Conservation (phyloP, 176 grass and related monocot species). For the Zoysia pacifica region DNA sequence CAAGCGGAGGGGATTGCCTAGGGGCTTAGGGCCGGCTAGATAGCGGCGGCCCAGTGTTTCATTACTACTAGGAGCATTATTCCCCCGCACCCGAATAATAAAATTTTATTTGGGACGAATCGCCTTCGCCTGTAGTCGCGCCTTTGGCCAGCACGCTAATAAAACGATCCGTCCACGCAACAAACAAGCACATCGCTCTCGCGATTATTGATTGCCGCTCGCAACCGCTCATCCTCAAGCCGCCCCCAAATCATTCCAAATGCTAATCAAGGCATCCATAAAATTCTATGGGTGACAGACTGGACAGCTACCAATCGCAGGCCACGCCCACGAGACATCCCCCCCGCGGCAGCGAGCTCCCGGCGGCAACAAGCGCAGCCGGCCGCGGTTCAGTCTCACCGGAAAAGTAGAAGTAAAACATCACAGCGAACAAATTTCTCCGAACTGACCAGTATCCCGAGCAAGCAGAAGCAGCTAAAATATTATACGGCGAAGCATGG, state of each 20-base stretch:
- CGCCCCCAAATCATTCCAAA: conserved; percentile 34
- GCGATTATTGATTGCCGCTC: conserved; percentile 34
- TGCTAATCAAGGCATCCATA: conserved; percentile 7
- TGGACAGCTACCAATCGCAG: conserved; percentile 20
- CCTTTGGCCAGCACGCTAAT: neutral
- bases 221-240: conserved; percentile 41
- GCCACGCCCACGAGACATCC: conserved; percentile 3
- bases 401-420: neutral
- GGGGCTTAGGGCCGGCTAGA: conserved; percentile 8
- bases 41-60: neutral
- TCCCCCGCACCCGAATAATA: neutral
- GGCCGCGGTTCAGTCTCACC: neutral
- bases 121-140: neutral
- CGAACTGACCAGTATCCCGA: neutral
- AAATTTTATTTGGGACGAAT: conserved; percentile 1
- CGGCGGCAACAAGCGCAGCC: neutral
- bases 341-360: neutral
- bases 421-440: conserved; percentile 15
- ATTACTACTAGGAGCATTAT: neutral
- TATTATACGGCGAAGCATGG: no score
- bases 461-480: neutral
- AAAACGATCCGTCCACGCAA: conserved; percentile 33
- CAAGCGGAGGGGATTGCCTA: neutral
- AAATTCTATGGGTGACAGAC: conserved; percentile 30
- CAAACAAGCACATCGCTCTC: conserved; percentile 54